Percentiles rank a stretch among this genome's conserved stretches.
Conservation (phyloP, 2,329 filamentous ascomycete species). For the Trichoderma hamatum region DNA sequence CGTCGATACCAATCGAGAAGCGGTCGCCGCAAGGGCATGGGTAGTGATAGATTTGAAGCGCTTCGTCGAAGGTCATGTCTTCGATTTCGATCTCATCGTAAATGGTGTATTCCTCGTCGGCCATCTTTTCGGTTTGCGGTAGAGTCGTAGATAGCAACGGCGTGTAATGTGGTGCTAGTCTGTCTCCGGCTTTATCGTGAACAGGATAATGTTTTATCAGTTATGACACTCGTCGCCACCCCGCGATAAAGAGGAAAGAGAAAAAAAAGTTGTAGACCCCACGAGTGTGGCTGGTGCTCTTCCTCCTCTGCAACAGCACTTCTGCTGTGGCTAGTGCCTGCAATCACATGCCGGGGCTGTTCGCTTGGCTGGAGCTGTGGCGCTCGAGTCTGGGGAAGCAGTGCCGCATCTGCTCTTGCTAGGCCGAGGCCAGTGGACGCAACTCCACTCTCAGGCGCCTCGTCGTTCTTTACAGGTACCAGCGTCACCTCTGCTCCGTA, state of each 20-base stretch:
- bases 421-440: conserved; percentile 21
- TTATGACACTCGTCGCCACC: conserved; percentile 4
- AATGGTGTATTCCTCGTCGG: conserved; percentile 69
- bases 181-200: background rate
- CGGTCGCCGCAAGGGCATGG: conserved; percentile 96
- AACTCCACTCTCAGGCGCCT: conserved; percentile 21
- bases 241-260: background rate
- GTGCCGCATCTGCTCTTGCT: conserved; percentile 2
- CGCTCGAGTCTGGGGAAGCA: conserved; percentile 25
- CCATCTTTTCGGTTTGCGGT: conserved; percentile 49
- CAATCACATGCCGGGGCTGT: conserved; percentile 29
- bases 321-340: conserved; percentile 25
- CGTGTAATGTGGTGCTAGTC: background rate
- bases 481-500: background rate
- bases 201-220: background rate
- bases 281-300: conserved; percentile 27
- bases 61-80: conserved; percentile 89
- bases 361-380: conserved; percentile 7
- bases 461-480: conserved; percentile 4
- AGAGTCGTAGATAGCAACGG: background rate
- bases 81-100: conserved; percentile 99
- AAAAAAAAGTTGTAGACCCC: conserved; percentile 34
- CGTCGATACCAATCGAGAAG: conserved; percentile 85
- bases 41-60: conserved; percentile 88
- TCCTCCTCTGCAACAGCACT: background rate